phyloP scores from a whole-genome alignment of 257 asterid species.

The Nicotiana tomentosiformis region DNA sequence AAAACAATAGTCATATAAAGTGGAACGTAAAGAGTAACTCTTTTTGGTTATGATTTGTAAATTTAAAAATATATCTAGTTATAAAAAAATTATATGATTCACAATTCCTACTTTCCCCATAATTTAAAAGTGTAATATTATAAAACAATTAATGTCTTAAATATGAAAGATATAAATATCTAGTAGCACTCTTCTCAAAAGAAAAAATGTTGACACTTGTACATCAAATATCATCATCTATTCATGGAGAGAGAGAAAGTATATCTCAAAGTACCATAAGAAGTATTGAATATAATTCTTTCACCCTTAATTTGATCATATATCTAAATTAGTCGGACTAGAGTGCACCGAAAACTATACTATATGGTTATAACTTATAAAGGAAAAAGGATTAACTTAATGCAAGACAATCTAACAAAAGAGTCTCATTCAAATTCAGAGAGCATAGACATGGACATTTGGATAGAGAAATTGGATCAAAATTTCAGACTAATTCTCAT shows the following conservation, averaged over 20 bases:
- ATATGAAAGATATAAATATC: background rate
- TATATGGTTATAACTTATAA: no score
- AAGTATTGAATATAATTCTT: background rate
- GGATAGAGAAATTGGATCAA: slow-evolving; percentile 24
- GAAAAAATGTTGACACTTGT: background rate
- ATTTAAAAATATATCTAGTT: background rate
- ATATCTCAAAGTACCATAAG: background rate
- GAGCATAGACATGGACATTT: slow-evolving; percentile 19
- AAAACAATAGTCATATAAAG: background rate
- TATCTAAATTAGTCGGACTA: background rate
- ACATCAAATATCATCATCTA: background rate
- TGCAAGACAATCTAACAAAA: slow-evolving; percentile 29
- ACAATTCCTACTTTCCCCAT: background rate
- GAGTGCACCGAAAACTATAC: no score
- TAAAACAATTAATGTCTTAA: background rate
- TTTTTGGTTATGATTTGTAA: background rate
- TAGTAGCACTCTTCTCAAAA: background rate
- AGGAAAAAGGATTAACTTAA: no score
- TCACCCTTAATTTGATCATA: background rate
- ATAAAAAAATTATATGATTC: background rate
- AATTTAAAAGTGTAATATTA: background rate
- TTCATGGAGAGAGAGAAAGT: background rate
- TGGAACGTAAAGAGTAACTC: background rate
- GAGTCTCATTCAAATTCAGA: slow-evolving; percentile 32
- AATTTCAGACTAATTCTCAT: slow-evolving; percentile 18